Evolutionary conservation across 495 filamentous ascomycete genomes (phyloP), one percentile per base, ranked within the genome.

Genomic region (Aspergillus ostianus): DNA sequence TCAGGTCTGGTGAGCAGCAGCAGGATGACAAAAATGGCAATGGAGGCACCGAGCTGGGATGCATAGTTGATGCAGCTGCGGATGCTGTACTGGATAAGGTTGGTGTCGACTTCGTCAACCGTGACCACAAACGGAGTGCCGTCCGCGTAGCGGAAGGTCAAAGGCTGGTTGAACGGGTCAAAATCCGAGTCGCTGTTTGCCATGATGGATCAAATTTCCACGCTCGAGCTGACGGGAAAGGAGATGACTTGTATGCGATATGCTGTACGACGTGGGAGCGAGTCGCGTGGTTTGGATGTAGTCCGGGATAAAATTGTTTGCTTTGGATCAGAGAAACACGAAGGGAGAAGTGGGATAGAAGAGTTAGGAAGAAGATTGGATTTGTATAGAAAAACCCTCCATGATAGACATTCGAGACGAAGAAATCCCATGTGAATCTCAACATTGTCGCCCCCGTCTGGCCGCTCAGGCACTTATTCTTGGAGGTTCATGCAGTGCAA

Each of bases 1-100:
- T 86, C 81, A 15, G 73, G 69, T 52, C 75, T 80, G 20, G 87
- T 90, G 62, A 91, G 68, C 17, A 90, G 74, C 17, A 87, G 70
- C 0, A 93, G 73, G 20, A 90, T 76, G 46, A 89, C 61, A 20
- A 92, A 73, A 57, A 93, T 84, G 21, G 89, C 67, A 59, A 88
- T 60, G 29, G 83, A 84, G n/a, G 89, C 88, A 30, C 92, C 92
- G 54, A 92, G 78, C 68, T 95, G 90, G 29, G 77, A 68, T 48
- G 82, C 86, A 66, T 86, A 92, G 70, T 86, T 88, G 83, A 92
- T 86, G 70, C 79, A 77, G 47, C 81, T 71, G 18, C 79, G 75
- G 50, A 84, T 65, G 62, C 78, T 77, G 68, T 85, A 83, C 56
- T 64, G 61, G 62, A 80, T 70, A 56, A 82, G 74, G 8, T 56